Percentiles rank a stretch among this genome's conserved stretches.
These are phyloP conservation scores for Collybia sordida DNA, from an alignment of 768 basidiomycete species.

Conservation along the genomic window DNA sequence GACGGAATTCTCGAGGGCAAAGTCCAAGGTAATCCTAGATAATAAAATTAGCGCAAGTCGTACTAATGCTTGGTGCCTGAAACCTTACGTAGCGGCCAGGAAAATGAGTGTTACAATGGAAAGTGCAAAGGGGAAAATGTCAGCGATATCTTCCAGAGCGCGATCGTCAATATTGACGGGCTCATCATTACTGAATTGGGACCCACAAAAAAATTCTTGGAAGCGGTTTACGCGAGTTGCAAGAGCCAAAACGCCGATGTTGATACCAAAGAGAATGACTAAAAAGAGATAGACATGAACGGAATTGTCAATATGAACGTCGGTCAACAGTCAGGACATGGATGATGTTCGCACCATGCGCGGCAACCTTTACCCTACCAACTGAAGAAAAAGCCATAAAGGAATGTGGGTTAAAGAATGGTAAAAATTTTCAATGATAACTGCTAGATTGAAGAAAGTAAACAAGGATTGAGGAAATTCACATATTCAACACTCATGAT, in stretches of 20 bases:
- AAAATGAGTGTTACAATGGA: conserved; percentile 50
- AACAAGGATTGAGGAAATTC: neutral
- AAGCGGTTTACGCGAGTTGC: conserved; percentile 54
- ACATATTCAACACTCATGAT: neutral
- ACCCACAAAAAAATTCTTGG: conserved; percentile 62
- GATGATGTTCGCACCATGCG: conserved; percentile 7
- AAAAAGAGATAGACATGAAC: neutral
- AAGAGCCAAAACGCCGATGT: conserved; percentile 51
- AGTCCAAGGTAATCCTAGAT: conserved; percentile 41
- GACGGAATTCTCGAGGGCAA: conserved; percentile 38
- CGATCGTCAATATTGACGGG: too few relatives aligned
- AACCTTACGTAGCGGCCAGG: conserved; percentile 40
- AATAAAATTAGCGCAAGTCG: neutral
- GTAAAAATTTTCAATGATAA: neutral
- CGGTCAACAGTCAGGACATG: too few relatives aligned
- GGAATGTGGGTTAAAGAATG: neutral
- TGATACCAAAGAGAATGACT: conserved; percentile 46
- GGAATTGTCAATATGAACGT: neutral
- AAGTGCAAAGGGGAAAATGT: conserved; percentile 60
- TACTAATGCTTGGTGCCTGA: neutral
- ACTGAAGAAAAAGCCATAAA: conserved; percentile 13
- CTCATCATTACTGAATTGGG: neutral
- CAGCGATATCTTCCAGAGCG: conserved; percentile 44
- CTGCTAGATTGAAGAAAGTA: neutral
- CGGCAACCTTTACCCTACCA: conserved; percentile 12